These are phyloP conservation scores for Pseudogymnoascus sp. DNA, from an alignment of 2,329 filamentous ascomycete genomes.

Conservation along the genomic window DNA sequence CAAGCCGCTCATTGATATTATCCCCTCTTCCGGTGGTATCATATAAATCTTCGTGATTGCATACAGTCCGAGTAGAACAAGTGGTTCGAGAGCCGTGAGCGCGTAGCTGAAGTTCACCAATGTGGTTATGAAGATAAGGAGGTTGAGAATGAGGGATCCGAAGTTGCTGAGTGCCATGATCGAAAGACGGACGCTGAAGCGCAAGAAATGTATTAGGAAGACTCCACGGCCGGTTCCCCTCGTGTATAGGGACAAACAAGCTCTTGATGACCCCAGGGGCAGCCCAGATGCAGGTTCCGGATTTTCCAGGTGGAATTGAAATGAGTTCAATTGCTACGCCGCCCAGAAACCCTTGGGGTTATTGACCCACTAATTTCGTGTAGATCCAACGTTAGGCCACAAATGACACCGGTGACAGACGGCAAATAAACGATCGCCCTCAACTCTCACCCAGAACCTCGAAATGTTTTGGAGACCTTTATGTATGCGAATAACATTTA, in stretches of 20 bases:
- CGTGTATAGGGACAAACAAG: neutral
- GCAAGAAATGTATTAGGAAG: neutral
- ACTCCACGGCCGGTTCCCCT: neutral
- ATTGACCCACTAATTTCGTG: neutral
- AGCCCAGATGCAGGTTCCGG: neutral
- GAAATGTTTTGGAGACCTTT: neutral
- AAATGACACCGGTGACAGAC: neutral
- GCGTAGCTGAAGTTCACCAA: conserved; percentile 45
- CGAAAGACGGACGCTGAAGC: neutral
- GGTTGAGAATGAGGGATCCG: conserved; percentile 41
- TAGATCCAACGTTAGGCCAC: neutral
- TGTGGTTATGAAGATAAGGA: conserved; percentile 45
- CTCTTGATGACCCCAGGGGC: neutral
- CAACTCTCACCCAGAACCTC: neutral
- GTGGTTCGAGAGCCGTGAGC: conserved; percentile 40
- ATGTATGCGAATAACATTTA: neutral
- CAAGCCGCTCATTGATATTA: conserved; percentile 30
- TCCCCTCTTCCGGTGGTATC: conserved; percentile 37
- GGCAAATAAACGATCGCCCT: neutral
- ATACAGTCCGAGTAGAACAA: conserved; percentile 39
- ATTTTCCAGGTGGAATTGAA: neutral
- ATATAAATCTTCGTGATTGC: conserved; percentile 40
- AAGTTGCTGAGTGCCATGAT: conserved; percentile 44
- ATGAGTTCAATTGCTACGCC: neutral
- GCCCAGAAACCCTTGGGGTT: conserved; percentile 9